phyloP scores from a whole-genome alignment of 495 filamentous ascomycete species.

The Neurospora sp. region DNA sequence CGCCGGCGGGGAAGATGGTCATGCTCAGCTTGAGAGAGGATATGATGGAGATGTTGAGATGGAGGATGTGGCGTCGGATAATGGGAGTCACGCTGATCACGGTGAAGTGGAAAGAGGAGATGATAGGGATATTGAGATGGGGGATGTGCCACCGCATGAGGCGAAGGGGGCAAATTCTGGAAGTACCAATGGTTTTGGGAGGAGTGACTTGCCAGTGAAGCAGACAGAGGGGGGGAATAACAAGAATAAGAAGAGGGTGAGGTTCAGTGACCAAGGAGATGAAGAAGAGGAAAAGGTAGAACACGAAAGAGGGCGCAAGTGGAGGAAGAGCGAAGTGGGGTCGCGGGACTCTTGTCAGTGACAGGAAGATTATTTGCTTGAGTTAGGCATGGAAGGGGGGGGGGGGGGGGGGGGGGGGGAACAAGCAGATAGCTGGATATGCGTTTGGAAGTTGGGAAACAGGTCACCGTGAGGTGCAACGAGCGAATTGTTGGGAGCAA shows the following conservation, averaged over 20 bases:
- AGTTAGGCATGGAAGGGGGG: neutral
- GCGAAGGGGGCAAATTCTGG: neutral
- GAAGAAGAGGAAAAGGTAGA: neutral
- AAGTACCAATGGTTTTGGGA: neutral
- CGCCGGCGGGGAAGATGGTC: neutral
- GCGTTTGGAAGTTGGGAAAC: neutral
- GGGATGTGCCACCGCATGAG: neutral
- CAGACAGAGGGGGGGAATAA: neutral
- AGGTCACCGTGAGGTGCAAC: neutral
- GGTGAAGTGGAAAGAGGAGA: neutral
- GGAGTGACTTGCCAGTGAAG: neutral
- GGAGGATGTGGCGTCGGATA: neutral
- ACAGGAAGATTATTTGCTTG: neutral
- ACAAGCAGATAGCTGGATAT: neutral
- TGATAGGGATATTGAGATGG: neutral
- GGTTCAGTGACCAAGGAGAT: neutral
- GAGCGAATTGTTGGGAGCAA: neutral
- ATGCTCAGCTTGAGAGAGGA: neutral
- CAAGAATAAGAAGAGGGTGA: neutral
- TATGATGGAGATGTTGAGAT: neutral
- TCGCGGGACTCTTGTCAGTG: neutral
- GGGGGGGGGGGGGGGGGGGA: neutral
- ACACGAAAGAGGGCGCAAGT: neutral
- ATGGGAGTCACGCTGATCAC: neutral
- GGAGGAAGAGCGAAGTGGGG: neutral